Evolutionary conservation across 2,329 filamentous ascomycete genomes (phyloP).

Genomic region (Mollisiaceae sp.): DNA sequence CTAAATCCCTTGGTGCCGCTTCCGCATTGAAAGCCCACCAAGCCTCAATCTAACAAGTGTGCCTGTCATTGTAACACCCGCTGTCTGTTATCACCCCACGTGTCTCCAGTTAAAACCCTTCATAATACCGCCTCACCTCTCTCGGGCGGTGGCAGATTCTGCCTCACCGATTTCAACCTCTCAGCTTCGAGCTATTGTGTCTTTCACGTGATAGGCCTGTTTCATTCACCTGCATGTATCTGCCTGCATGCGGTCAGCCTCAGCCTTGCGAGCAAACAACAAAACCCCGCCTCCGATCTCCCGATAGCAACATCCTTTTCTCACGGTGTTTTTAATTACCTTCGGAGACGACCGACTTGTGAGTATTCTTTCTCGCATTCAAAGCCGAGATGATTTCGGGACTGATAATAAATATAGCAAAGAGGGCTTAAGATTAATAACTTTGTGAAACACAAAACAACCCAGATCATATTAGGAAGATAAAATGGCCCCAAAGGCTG

Average conservation of each 20-base stretch:
- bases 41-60: background rate
- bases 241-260: constrained; percentile 3
- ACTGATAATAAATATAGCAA: background rate
- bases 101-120: background rate
- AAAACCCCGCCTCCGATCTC: constrained; percentile 9
- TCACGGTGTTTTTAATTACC: background rate
- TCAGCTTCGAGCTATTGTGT: background rate
- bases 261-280: constrained; percentile 4
- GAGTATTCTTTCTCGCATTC: background rate
- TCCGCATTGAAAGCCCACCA: background rate
- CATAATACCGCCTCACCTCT: background rate
- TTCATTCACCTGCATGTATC: constrained; percentile 1
- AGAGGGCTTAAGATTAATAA: background rate
- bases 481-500: background rate
- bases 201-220: background rate
- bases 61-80: background rate
- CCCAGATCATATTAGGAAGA: background rate
- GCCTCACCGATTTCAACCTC: background rate
- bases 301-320: background rate
- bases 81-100: background rate
- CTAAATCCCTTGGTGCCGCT: background rate
- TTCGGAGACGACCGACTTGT: background rate
- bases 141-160: background rate
- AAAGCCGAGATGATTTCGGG: background rate
- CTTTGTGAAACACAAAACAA: background rate